Evolutionary conservation across 805 yeast genomes (phyloP).

Genomic region (Candida peoriensis): DNA sequence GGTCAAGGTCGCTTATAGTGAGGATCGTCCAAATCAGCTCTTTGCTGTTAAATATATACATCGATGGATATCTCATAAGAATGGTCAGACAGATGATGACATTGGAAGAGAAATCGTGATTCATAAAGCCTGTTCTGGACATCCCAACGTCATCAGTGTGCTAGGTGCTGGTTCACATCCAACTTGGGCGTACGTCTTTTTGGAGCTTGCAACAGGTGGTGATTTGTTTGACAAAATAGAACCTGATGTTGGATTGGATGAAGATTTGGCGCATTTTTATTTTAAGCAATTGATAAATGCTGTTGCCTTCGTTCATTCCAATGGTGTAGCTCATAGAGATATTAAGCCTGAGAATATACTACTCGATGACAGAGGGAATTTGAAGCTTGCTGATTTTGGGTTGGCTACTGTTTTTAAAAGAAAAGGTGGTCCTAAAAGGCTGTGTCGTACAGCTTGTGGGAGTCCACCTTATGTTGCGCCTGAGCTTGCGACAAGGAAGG

Average conservation of each 20-base stretch:
- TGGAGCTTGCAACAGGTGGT: conserved; percentile 71
- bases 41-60: conserved; percentile 60
- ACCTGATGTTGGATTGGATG: conserved; percentile 67
- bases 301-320: conserved; percentile 50
- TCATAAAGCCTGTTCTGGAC: conserved; percentile 54
- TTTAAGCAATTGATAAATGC: conserved; percentile 63
- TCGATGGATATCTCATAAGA: conserved; percentile 29
- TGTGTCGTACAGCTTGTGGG: conserved; percentile 55
- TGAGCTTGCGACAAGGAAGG: conserved; percentile 42
- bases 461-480: conserved; percentile 81
- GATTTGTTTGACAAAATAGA: conserved; percentile 76
- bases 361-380: conserved; percentile 56
- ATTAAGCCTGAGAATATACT: conserved; percentile 67
- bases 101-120: conserved; percentile 50
- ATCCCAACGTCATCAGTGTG: conserved; percentile 55
- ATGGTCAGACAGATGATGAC: conserved; percentile 33
- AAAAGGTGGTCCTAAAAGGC: conserved; percentile 39
- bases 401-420: conserved; percentile 57
- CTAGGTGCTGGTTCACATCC: conserved; percentile 48
- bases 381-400: conserved; percentile 77
- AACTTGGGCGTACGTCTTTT: conserved; percentile 58
- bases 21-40: conserved; percentile 28
- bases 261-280: conserved; percentile 62
- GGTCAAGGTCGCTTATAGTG: conserved; percentile 45
- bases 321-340: conserved; percentile 65